These are phyloP conservation scores for Pythium oligandrum DNA, from an alignment of 352 stramenopile genomes.

Conservation along the genomic window DNA sequence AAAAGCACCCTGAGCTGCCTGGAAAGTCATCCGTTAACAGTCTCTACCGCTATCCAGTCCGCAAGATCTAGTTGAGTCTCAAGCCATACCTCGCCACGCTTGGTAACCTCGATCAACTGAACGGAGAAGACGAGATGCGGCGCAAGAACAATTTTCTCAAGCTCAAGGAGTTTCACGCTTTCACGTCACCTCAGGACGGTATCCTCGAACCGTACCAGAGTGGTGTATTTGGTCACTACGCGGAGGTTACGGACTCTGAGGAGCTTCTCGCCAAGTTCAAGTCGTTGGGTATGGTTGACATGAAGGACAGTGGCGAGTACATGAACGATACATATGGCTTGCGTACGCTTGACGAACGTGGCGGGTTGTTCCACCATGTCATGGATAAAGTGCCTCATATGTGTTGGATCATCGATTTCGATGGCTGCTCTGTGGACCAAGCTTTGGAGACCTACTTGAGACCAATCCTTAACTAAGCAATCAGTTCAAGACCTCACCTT, in stretches of 20 bases:
- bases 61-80: too few relatives aligned
- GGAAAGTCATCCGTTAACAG: too few relatives aligned
- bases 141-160: too few relatives aligned
- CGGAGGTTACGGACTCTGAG: conserved; percentile 18
- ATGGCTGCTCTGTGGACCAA: too few relatives aligned
- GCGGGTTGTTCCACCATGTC: conserved; percentile 16
- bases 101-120: too few relatives aligned
- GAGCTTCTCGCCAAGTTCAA: conserved; percentile 26
- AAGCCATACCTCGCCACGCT: too few relatives aligned
- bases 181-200: conserved; percentile 28
- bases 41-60: too few relatives aligned
- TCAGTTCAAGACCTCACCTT: too few relatives aligned
- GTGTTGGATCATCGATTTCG: conserved; percentile 26
- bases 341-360: conserved; percentile 22
- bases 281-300: conserved; percentile 25
- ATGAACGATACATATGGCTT: conserved; percentile 31
- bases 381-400: conserved; percentile 21
- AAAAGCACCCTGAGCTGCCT: too few relatives aligned
- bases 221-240: conserved; percentile 28
- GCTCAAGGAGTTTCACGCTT: conserved; percentile 19
- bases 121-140: too few relatives aligned
- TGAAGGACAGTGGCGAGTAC: conserved; percentile 33
- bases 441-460: too few relatives aligned
- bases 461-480: too few relatives aligned
- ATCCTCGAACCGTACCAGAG: conserved; percentile 34